Percentiles rank a stretch among this genome's conserved stretches.
Conservation (phyloP, 2,329 filamentous ascomycete genomes). For the Beauveria sp. region DNA sequence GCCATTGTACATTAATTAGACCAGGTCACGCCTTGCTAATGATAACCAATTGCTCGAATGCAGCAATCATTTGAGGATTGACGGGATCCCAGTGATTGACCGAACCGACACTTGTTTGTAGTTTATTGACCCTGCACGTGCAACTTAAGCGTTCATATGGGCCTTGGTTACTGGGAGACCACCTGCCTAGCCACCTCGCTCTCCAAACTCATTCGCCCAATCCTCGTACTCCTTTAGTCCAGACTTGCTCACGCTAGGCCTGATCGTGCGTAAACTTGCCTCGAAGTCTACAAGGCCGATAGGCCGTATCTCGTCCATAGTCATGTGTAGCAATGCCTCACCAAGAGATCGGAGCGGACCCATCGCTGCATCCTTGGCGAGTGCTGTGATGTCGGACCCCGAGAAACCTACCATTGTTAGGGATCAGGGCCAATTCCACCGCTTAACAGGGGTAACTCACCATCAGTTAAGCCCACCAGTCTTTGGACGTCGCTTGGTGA, state of each 20-base stretch:
- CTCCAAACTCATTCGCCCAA: slow-evolving; percentile 90
- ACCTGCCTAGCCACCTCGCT: slow-evolving; percentile 63
- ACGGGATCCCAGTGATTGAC: not conserved
- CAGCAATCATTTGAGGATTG: no score
- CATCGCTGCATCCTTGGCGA: slow-evolving; percentile 98
- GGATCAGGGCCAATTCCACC: not conserved
- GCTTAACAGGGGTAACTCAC: slow-evolving; percentile 39
- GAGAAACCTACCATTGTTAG: slow-evolving; percentile 65
- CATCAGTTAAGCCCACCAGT: slow-evolving; percentile 76
- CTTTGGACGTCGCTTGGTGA: slow-evolving; percentile 61
- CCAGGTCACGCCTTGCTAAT: not conserved
- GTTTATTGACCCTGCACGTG: not conserved
- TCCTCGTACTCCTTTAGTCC: slow-evolving; percentile 87
- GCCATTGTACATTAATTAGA: slow-evolving; percentile 1
- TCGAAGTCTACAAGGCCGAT: slow-evolving; percentile 80
- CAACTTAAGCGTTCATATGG: not conserved
- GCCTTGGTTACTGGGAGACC: no score
- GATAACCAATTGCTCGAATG: not conserved
- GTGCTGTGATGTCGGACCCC: slow-evolving; percentile 89
- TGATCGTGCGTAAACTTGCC: slow-evolving; percentile 73
- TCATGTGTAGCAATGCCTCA: slow-evolving; percentile 82
- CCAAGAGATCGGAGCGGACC: slow-evolving; percentile 84
- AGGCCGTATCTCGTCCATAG: slow-evolving; percentile 87
- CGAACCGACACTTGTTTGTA: not conserved
- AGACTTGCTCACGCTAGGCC: slow-evolving; percentile 80